These are phyloP conservation scores for Saccharomyces kudriavzevii DNA, from an alignment of 805 yeast species.

Conservation along the genomic window DNA sequence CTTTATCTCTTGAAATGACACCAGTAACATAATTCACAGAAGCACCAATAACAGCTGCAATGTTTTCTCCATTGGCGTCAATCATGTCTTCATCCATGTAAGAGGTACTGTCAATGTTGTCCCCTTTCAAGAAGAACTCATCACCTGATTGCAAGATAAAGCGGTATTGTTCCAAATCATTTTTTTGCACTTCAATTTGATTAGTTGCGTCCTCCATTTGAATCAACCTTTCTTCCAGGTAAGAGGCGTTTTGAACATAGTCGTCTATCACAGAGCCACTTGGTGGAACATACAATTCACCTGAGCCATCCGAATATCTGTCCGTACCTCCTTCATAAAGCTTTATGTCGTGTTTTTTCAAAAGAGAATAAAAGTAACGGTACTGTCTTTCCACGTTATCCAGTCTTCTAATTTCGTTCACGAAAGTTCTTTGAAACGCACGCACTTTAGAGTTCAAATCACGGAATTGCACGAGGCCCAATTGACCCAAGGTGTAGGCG, in stretches of 20 bases:
- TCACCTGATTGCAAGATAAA: constrained; percentile 44
- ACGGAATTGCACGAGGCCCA: constrained; percentile 79
- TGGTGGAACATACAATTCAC: constrained; percentile 29
- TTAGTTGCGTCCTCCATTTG: constrained; percentile 67
- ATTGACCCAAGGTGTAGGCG: constrained; percentile 77
- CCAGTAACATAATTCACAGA: constrained; percentile 52
- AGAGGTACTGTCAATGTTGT: constrained; percentile 1
- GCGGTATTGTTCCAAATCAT: constrained; percentile 56
- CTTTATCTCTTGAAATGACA: constrained; percentile 53
- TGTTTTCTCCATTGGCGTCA: constrained; percentile 9
- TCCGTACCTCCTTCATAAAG: constrained; percentile 20
- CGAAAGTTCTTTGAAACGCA: constrained; percentile 85
- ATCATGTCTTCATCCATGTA: constrained; percentile 9
- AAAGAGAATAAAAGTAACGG: constrained; percentile 43
- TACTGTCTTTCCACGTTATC: constrained; percentile 88
- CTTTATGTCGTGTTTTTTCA: constrained; percentile 41
- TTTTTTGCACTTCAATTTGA: constrained; percentile 45
- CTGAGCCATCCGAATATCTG: constrained; percentile 12
- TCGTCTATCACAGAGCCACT: constrained; percentile 64
- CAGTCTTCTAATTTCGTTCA: constrained; percentile 71
- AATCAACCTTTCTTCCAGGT: constrained; percentile 64
- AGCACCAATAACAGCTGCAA: constrained; percentile 23
- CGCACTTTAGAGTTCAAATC: constrained; percentile 77
- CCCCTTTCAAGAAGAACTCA: constrained; percentile 35
- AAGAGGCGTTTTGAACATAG: constrained; percentile 49